Base-by-base conservation (phyloP, 2,329 filamentous ascomycete species). In the Diaporthe vexans region DNA sequence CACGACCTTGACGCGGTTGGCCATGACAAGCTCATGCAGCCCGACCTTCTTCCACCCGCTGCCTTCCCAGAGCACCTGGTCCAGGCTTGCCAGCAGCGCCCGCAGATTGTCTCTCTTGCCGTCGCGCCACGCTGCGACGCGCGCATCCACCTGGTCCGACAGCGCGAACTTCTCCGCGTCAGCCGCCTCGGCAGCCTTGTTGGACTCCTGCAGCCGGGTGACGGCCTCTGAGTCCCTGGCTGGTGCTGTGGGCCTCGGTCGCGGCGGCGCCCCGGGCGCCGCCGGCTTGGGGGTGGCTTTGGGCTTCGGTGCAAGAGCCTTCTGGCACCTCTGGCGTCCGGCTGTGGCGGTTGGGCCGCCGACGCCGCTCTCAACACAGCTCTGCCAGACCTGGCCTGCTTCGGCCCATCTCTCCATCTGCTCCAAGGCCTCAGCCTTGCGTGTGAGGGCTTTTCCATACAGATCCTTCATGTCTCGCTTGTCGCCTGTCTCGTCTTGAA, bases 1-100 rank as follows among this genome's bases (percentile, higher is more conserved):
- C 75, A 94, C 88, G 77, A 99, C 93, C 90, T 99, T 99, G 82
- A 98, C 97, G 88, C 96, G 98, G 78, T 94, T 95, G 46, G 95
- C 92, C 89, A 98, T 90, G 70, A 99, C 93, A 78, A 99, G 84
- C 85, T 99, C 97, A 77, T 95, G 93, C 91, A 99, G 91, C 43
- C 95, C 95, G 73, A 98, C 93, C 86, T 97, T 98, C 87, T 98
- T 98, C 97, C 97, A 99, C 5, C 95, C 95, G 76, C 95, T 94
- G 56, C 92, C 93, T 77, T 94, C 92, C 97, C 97, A 99, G 37
- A 99, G 88, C 37, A 99, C 95, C 52, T 88, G 90, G 80, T 99
- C 96, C 78, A 99, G 83, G 79, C 95, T 97, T 4, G 93, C 94
- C 51, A 99, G 85, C 67, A 99, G 85, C 0, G 96, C 97, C 9